A percentile compares a stretch with the other conserved stretches of the same genome.
phyloP scores from a whole-genome alignment of 1,284 basidiomycete species.

The Xerocomus nothofagi region DNA sequence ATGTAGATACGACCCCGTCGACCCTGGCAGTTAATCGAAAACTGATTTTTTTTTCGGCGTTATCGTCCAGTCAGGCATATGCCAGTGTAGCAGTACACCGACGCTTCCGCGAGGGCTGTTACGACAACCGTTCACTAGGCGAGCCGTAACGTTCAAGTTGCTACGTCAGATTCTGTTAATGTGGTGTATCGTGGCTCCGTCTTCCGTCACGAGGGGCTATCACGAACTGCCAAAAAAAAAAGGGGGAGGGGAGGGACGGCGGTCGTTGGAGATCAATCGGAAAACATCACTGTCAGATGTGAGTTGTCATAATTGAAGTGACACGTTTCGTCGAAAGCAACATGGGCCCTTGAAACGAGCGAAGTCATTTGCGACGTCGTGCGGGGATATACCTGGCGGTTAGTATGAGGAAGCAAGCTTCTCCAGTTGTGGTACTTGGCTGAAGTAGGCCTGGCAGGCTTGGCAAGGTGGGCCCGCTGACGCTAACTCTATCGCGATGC shows the following conservation, averaged over 20 bases:
- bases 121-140: background rate
- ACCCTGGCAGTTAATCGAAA: slow-evolving; percentile 2
- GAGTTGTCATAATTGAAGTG: too few relatives aligned
- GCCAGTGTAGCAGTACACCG: too few relatives aligned
- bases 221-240: background rate
- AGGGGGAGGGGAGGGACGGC: too few relatives aligned
- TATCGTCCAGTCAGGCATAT: too few relatives aligned
- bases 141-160: background rate
- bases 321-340: background rate
- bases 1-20: background rate
- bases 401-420: background rate
- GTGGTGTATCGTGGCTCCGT: background rate
- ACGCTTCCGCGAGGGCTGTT: background rate
- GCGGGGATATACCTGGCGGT: slow-evolving; percentile 7
- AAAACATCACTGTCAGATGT: background rate
- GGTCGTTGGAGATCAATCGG: background rate
- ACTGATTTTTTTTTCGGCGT: background rate
- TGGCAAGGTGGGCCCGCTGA: too few relatives aligned
- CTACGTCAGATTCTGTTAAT: background rate
- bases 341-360: background rate
- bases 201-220: too few relatives aligned
- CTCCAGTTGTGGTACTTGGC: background rate
- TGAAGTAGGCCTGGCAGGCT: too few relatives aligned
- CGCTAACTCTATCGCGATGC: too few relatives aligned
- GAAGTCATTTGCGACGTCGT: background rate